Conservation (phyloP, 1,284 basidiomycete genomes). For the Exsudoporus floridanus region DNA sequence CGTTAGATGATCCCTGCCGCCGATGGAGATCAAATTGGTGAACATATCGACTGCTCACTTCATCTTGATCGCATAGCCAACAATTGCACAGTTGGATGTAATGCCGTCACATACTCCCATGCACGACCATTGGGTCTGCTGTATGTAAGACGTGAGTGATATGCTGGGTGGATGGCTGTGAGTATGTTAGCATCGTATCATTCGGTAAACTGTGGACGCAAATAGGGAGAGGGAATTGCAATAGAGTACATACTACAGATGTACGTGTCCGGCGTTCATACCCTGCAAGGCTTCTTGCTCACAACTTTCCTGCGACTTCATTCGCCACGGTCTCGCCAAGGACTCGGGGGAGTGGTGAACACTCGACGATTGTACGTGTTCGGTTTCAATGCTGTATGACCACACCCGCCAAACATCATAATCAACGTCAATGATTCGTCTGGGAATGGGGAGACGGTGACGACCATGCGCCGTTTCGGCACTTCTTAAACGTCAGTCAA, state of each 20-base stretch:
- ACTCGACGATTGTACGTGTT: too few species aligned
- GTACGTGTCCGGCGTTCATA: too few species aligned
- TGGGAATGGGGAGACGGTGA: too few species aligned
- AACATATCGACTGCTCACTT: constrained; percentile 32
- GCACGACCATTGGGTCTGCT: constrained; percentile 68
- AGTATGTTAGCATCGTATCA: not conserved
- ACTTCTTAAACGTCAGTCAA: too few species aligned
- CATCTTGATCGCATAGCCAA: constrained; percentile 64
- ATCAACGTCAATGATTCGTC: too few species aligned
- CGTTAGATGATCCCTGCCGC: constrained; percentile 5
- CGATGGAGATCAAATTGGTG: not conserved
- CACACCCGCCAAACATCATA: too few species aligned
- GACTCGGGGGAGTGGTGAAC: too few species aligned
- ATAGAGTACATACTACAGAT: constrained; percentile 38
- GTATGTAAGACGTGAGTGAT: constrained; percentile 74
- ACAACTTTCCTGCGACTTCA: too few species aligned
- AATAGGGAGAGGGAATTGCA: constrained; percentile 71
- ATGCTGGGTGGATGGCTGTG: constrained; percentile 54
- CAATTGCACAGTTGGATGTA: constrained; percentile 56
- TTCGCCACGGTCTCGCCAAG: too few species aligned
- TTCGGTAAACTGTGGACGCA: not conserved
- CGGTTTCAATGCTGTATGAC: too few species aligned
- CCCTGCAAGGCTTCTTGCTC: too few species aligned
- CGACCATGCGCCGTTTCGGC: too few species aligned
- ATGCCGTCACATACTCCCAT: constrained; percentile 64